Percentiles rank a stretch among this genome's conserved stretches.
phyloP scores from a whole-genome alignment of 2,329 filamentous ascomycete genomes.

The Periglandula ipomoeae region DNA sequence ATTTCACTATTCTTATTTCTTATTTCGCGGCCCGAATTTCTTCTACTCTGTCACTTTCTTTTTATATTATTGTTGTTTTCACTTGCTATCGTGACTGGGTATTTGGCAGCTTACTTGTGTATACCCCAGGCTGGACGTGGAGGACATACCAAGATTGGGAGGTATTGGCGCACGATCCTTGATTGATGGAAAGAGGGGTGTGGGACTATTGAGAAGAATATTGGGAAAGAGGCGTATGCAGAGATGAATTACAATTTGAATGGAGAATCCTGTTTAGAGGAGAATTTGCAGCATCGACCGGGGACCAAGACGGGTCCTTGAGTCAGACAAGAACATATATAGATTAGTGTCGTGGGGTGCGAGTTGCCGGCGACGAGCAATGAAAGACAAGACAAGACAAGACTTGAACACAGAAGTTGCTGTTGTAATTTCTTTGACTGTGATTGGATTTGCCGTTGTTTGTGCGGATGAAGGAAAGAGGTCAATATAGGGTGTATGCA shows the following conservation, averaged over 20 bases:
- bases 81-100: not conserved
- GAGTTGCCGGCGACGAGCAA: slow-evolving; percentile 5
- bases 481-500: no score
- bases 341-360: not conserved
- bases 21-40: not conserved
- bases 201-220: not conserved
- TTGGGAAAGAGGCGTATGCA: not conserved
- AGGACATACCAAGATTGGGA: slow-evolving; percentile 14
- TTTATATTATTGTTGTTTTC: not conserved
- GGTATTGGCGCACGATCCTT: not conserved
- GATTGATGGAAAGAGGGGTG: not conserved
- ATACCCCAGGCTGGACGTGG: slow-evolving; percentile 11
- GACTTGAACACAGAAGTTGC: no score
- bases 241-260: not conserved
- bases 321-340: not conserved
- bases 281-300: not conserved
- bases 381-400: not conserved
- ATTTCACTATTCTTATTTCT: not conserved
- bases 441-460: no score
- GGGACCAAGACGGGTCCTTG: not conserved
- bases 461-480: no score
- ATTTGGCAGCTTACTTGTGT: slow-evolving; percentile 7
- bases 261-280: not conserved
- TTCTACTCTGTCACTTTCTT: not conserved
- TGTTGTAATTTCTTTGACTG: no score